Base-by-base conservation (phyloP, 495 filamentous ascomycete species). In the Podospora comata region DNA sequence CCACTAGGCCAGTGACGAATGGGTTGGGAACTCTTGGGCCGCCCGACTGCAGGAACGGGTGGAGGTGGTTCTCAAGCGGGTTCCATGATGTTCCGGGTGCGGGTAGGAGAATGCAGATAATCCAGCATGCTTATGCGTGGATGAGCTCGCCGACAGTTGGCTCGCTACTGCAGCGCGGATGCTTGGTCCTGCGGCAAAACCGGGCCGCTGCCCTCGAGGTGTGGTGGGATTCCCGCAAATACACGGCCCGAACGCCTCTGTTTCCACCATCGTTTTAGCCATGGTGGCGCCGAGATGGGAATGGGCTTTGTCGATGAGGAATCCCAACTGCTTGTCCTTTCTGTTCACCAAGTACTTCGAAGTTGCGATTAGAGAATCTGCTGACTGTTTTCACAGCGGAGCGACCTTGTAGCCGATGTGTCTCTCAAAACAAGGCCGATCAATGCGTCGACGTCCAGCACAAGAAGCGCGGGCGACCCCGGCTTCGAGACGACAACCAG, bases 361-460 rank as follows among this genome's bases (percentile, higher is more conserved):
- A 16, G 39, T 11, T 48, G 39, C 13, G 39, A 13, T 48, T 11
- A 48, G 39, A 48, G 13, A 54, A 18, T 57, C 65, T 66, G 73
- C 76, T 73, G 65, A 78, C 69, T 54, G 19, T 71, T 13, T 60
- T 72, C n/a, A 65, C 76, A 90, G 87, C 85, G 34, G 83, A 86
- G 69, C 82, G 88, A 63, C 88, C 88, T 27, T 90, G 88, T 67
- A 85, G 85, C 61, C 80, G 88, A 64, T 90, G 88, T 74, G 73
- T 85, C 64, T 83, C 80, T 63, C 87, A 85, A 75, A 85, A 86
- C 65, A 89, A 89, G 70, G 79, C 97, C 85, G 90, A 93, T 64
- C 86, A 91, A n/a, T 98, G 94, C 72, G 84, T 93, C 63, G 95
- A 99, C 78, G 93, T 98, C 26, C 92, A 94, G 72, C 94, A 98